Conservation (phyloP, 1,284 basidiomycete species). For the Pascua guehoae region DNA sequence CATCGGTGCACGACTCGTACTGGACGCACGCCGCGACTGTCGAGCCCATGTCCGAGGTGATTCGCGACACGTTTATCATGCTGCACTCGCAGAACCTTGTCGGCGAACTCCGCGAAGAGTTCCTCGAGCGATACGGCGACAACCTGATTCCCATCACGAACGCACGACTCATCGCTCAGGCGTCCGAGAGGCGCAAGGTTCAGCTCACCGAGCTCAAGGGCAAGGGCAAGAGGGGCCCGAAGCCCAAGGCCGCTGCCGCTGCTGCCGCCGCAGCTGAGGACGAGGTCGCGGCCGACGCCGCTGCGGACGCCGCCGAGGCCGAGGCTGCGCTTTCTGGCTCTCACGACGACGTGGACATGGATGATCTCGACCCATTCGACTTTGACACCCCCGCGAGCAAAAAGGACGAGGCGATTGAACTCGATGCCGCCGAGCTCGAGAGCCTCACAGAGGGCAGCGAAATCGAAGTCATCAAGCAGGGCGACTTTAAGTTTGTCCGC, state of each 20-base stretch:
- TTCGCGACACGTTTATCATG: constrained; percentile 90
- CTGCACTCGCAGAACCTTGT: constrained; percentile 86
- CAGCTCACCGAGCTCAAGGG: constrained; percentile 27
- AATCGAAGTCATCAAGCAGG: constrained; percentile 19
- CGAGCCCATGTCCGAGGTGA: constrained; percentile 82
- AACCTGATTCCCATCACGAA: constrained; percentile 65
- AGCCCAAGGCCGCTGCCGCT: constrained; percentile 20
- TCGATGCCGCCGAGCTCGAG: neutral
- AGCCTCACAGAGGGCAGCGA: constrained; percentile 8
- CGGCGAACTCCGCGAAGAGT: constrained; percentile 56
- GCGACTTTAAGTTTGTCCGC: constrained; percentile 60
- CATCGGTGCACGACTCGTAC: constrained; percentile 97
- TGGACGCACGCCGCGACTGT: constrained; percentile 93
- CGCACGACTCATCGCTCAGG: constrained; percentile 22
- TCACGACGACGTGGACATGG: neutral
- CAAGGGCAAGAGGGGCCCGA: constrained; percentile 22
- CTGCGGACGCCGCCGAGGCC: constrained; percentile 4
- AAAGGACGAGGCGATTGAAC: constrained; percentile 6
- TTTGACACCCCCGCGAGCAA: neutral
- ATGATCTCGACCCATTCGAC: neutral
- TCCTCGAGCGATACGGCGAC: constrained; percentile 70
- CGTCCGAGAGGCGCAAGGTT: constrained; percentile 6
- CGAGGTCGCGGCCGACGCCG: constrained; percentile 11
- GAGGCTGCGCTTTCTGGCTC: constrained; percentile 2
- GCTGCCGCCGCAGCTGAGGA: neutral